Conservation (phyloP, 352 stramenopile species). For the Pythium catenulatum region DNA sequence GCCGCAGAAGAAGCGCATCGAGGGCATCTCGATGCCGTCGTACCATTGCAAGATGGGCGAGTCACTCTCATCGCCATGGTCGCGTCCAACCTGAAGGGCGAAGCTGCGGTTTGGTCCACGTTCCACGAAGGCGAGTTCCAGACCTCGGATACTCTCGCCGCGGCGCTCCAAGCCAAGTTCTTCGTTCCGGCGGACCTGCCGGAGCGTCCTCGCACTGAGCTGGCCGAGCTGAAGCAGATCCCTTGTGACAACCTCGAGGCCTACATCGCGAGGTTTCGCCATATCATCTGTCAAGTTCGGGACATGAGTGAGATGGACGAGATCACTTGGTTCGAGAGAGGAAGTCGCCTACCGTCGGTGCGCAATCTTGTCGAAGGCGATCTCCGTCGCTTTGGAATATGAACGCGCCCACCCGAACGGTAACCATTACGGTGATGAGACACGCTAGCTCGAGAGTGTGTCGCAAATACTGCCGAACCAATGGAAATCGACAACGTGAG, state of each 20-base stretch:
- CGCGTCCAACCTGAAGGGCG: not conserved
- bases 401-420: slow-evolving; percentile 10
- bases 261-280: slow-evolving; percentile 15
- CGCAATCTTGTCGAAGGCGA: slow-evolving; percentile 12
- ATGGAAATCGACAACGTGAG: slow-evolving; percentile 2
- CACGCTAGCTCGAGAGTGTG: not conserved
- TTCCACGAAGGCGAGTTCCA: not conserved
- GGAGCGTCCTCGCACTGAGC: slow-evolving; percentile 8
- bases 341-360: slow-evolving; percentile 28
- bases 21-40: not conserved
- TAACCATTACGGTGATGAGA: not conserved
- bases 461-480: not conserved
- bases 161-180: slow-evolving; percentile 4
- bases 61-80: not conserved
- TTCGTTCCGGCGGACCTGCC: slow-evolving; percentile 37
- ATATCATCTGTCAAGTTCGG: slow-evolving; percentile 16
- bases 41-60: not conserved
- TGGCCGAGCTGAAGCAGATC: slow-evolving; percentile 5
- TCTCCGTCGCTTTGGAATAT: slow-evolving; percentile 10
- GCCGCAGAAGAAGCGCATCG: not conserved
- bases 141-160: not conserved
- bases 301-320: slow-evolving; percentile 35
- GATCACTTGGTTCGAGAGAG: slow-evolving; percentile 26
- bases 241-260: not conserved
- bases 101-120: not conserved